Evolutionary conservation across 2,329 filamentous ascomycete species (phyloP).

Genomic region (Colletotrichum tropicicola): DNA sequence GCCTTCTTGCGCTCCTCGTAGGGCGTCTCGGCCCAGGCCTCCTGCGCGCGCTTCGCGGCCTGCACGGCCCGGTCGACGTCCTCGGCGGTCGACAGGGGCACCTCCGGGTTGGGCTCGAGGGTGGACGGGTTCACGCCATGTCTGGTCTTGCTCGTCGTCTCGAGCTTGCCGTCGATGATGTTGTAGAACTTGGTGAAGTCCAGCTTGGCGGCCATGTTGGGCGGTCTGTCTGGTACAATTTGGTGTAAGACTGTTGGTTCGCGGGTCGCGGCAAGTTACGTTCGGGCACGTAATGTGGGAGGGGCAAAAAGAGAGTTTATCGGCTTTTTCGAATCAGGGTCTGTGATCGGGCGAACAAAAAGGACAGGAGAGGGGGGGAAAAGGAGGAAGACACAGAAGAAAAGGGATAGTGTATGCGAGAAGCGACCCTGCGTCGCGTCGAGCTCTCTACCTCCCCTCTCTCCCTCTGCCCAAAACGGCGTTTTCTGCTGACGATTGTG

Average conservation of each 20-base stretch:
- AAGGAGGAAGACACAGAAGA: not conserved
- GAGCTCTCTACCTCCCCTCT: not conserved
- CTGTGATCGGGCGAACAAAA: not conserved
- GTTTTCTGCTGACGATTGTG: not conserved
- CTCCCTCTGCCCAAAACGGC: not conserved
- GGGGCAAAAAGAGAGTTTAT: not conserved
- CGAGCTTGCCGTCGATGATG: constrained; percentile 59
- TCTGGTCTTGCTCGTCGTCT: constrained; percentile 51
- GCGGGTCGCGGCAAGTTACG: constrained; percentile 8
- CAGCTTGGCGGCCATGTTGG: constrained; percentile 26
- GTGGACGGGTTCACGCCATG: constrained; percentile 61
- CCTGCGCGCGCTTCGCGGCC: constrained; percentile 52
- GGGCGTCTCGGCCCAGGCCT: constrained; percentile 48
- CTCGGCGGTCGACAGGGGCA: constrained; percentile 55
- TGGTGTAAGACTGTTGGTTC: not conserved
- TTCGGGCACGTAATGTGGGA: not conserved
- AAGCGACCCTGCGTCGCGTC: not conserved
- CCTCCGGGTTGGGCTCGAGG: constrained; percentile 55
- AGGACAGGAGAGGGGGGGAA: not conserved
- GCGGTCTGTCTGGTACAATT: not conserved
- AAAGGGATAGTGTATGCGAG: not conserved
- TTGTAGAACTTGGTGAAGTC: constrained; percentile 54
- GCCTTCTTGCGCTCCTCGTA: constrained; percentile 40
- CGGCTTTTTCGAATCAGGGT: not conserved
- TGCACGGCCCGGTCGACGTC: constrained; percentile 61